Conservation (phyloP, 164 flowering plant genomes). For the Buxus sempervirens region DNA sequence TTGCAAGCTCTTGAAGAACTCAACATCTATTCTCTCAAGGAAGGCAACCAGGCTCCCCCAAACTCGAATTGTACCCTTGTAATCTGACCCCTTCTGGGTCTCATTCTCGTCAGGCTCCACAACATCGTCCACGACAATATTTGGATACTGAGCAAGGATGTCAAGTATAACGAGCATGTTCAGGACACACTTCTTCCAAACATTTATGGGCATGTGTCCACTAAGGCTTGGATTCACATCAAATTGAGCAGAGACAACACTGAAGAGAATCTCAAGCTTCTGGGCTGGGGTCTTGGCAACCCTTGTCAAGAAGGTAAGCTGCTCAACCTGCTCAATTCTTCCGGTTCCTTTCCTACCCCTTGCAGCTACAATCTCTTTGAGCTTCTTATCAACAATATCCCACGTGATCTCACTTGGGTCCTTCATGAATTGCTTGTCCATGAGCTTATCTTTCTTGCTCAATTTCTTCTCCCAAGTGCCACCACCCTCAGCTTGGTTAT, state of each 20-base stretch:
- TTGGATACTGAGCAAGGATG: conserved; percentile 63
- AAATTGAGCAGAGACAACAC: conserved; percentile 86
- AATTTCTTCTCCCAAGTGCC: conserved; percentile 57
- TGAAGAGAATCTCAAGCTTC: conserved; percentile 89
- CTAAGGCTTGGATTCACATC: conserved; percentile 88
- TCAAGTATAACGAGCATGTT: conserved; percentile 73
- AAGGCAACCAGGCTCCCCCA: conserved; percentile 96
- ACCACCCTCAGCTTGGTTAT: conserved; percentile 17
- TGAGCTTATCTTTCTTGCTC: conserved; percentile 75
- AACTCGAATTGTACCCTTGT: conserved; percentile 62
- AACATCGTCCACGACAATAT: conserved; percentile 81
- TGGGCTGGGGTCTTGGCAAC: conserved; percentile 98
- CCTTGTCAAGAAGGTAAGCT: conserved; percentile 77
- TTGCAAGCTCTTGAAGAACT: conserved; percentile 91
- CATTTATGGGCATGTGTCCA: conserved; percentile 89
- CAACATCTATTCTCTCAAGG: conserved; percentile 78
- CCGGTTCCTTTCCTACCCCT: conserved; percentile 98
- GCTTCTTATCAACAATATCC: conserved; percentile 84
- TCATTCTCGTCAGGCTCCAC: conserved; percentile 91
- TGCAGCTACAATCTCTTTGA: conserved; percentile 76
- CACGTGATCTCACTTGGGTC: conserved; percentile 81
- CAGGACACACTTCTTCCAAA: conserved; percentile 86
- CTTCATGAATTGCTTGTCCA: conserved; percentile 77
- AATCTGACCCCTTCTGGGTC: conserved; percentile 68
- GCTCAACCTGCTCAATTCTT: conserved; percentile 86